phyloP scores from a whole-genome alignment of 2,329 filamentous ascomycete species.

The Blastomyces percursus region DNA sequence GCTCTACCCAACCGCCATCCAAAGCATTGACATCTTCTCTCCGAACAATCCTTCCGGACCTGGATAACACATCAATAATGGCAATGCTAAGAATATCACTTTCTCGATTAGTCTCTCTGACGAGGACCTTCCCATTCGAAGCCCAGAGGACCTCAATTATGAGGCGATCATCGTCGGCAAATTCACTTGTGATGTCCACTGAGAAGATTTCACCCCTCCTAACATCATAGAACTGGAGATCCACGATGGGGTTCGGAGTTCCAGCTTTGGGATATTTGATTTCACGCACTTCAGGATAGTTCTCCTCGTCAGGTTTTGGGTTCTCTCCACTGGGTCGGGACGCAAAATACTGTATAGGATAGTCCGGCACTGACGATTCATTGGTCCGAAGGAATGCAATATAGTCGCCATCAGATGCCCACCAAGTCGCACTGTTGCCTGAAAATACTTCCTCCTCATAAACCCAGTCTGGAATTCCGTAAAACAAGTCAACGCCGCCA shows the following conservation, averaged over 20 bases:
- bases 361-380: conserved; percentile 82
- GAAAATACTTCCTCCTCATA: conserved; percentile 80
- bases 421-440: conserved; percentile 81
- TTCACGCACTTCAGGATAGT: conserved; percentile 76
- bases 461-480: conserved; percentile 95
- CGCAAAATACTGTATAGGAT: conserved; percentile 86
- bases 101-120: conserved; percentile 88
- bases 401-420: conserved; percentile 80
- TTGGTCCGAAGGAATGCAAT: conserved; percentile 89
- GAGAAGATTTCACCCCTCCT: conserved; percentile 65
- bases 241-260: conserved; percentile 81
- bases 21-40: conserved; percentile 67
- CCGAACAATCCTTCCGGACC: conserved; percentile 67
- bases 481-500: conserved; percentile 80
- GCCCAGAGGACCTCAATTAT: conserved; percentile 94
- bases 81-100: conserved; percentile 84
- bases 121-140: conserved; percentile 62
- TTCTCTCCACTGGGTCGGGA: conserved; percentile 67
- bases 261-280: conserved; percentile 99
- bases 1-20: conserved; percentile 97
- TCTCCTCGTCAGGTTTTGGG: conserved; percentile 62
- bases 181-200: conserved; percentile 66
- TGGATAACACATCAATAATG: conserved; percentile 63
- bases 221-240: conserved; percentile 80
- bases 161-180: conserved; percentile 68